Conservation (phyloP, 805 yeast species). For the Nakazawaea wyomingensis region DNA sequence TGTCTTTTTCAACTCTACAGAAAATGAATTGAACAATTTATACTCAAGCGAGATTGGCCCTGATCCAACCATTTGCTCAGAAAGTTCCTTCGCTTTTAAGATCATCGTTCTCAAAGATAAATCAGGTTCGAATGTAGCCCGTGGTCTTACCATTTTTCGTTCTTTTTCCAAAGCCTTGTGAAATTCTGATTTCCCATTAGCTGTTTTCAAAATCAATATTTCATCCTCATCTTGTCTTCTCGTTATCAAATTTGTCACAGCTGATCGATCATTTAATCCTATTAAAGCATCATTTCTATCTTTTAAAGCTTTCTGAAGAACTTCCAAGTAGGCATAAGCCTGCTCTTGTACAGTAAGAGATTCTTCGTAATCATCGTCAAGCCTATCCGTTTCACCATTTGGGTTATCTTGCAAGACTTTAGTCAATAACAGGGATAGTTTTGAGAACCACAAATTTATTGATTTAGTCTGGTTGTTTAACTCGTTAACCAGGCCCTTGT, state of each 20-base stretch:
- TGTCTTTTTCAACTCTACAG: conserved; percentile 22
- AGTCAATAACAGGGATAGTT: conserved; percentile 36
- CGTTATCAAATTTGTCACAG: conserved; percentile 6
- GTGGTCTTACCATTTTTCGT: conserved; percentile 26
- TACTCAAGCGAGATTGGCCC: conserved; percentile 15
- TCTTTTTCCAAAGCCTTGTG: conserved; percentile 25
- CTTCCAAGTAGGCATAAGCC: conserved; percentile 53
- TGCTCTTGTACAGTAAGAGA: conserved; percentile 74
- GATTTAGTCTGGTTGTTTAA: conserved; percentile 47
- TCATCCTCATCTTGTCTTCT: conserved; percentile 11
- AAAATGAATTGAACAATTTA: conserved; percentile 18
- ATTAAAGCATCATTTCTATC: conserved; percentile 37
- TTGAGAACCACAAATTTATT: conserved; percentile 47
- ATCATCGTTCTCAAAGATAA: conserved; percentile 31
- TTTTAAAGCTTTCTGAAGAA: conserved; percentile 40
- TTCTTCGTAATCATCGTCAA: conserved; percentile 71
- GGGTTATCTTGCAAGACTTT: conserved; percentile 35
- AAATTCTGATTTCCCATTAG: conserved; percentile 22
- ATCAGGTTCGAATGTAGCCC: conserved; percentile 28
- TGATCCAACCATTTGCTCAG: conserved; percentile 19
- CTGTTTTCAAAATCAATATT: conserved; percentile 16
- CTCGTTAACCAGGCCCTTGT: conserved; percentile 22
- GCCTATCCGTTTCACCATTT: conserved; percentile 19
- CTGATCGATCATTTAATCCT: conserved; percentile 21
- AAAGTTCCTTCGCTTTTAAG: conserved; percentile 24